Conservation (phyloP, 2,329 filamentous ascomycete genomes). For the Aureobasidium sp. region DNA sequence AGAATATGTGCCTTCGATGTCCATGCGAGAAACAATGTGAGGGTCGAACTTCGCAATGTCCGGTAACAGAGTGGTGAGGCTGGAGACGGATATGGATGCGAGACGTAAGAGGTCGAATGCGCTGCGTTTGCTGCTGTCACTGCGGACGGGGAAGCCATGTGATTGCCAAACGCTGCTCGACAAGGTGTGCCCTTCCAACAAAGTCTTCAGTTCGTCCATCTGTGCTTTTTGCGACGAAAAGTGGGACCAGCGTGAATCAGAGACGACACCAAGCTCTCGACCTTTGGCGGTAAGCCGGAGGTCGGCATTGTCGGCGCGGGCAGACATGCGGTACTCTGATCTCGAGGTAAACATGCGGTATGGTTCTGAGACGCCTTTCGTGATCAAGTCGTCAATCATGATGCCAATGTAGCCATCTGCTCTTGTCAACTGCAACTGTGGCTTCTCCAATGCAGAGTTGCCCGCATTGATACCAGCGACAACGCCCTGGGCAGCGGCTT, state of each 20-base stretch:
- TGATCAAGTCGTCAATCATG: constrained; percentile 97
- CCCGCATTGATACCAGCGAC: constrained; percentile 92
- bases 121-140: constrained; percentile 59
- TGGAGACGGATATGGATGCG: constrained; percentile 50
- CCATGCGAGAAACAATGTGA: constrained; percentile 61
- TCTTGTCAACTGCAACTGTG: constrained; percentile 62
- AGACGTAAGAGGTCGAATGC: constrained; percentile 76
- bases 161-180: constrained; percentile 60
- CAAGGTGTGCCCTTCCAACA: constrained; percentile 54
- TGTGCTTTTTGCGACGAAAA: constrained; percentile 61
- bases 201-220: constrained; percentile 57
- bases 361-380: constrained; percentile 92
- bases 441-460: constrained; percentile 61
- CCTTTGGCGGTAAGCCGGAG: constrained; percentile 74
- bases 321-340: constrained; percentile 89
- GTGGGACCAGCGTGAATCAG: constrained; percentile 67
- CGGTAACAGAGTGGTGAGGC: constrained; percentile 49
- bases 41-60: constrained; percentile 48
- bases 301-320: constrained; percentile 91
- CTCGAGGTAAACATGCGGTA: constrained; percentile 98
- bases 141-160: constrained; percentile 61
- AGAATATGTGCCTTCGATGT: constrained; percentile 77
- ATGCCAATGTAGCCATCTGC: constrained; percentile 95
- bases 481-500: constrained; percentile 89
- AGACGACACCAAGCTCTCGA: constrained; percentile 67